phyloP scores from a whole-genome alignment of 2,329 filamentous ascomycete species.

The Trichoderma lentiforme region DNA sequence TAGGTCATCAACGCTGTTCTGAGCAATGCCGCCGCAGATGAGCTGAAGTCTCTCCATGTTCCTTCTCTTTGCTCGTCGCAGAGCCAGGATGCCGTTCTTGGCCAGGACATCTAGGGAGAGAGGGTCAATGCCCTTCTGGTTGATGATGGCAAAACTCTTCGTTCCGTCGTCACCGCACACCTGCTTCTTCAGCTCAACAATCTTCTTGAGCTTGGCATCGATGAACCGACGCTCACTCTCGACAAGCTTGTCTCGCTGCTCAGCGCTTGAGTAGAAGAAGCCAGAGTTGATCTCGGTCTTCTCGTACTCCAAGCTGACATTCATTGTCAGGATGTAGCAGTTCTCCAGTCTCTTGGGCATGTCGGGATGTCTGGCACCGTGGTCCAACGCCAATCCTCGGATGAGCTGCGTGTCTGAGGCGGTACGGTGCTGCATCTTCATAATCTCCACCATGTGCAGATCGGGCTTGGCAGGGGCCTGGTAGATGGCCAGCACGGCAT shows the following conservation, averaged over 20 bases:
- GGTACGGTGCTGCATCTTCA: constrained; percentile 99
- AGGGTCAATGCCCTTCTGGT: constrained; percentile 98
- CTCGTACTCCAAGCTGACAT: constrained; percentile 96
- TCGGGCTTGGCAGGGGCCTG: constrained; percentile 87
- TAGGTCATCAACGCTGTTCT: constrained; percentile 95
- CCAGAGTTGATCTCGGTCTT: constrained; percentile 99
- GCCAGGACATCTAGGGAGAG: constrained; percentile 92
- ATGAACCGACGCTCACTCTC: constrained; percentile 96
- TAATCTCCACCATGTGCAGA: constrained; percentile 98
- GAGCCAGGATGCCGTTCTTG: constrained; percentile 95
- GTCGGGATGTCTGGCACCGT: constrained; percentile 93
- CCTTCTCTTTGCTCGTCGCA: constrained; percentile 90
- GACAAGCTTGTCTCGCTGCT: constrained; percentile 95
- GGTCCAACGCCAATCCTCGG: constrained; percentile 85
- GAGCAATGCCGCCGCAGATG: constrained; percentile 83
- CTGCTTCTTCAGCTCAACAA: constrained; percentile 96
- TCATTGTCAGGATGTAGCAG: constrained; percentile 89
- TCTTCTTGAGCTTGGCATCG: constrained; percentile 94
- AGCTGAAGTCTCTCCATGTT: constrained; percentile 99
- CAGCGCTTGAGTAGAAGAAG: constrained; percentile 97
- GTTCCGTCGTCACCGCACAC: constrained; percentile 90
- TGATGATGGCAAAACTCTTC: constrained; percentile 96
- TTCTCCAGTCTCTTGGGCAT: constrained; percentile 98
- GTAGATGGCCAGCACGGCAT: constrained; percentile 93
- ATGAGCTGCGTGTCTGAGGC: constrained; percentile 96